These are phyloP conservation scores for Lactarius psammicola DNA, from an alignment of 768 basidiomycete species.

Conservation along the genomic window DNA sequence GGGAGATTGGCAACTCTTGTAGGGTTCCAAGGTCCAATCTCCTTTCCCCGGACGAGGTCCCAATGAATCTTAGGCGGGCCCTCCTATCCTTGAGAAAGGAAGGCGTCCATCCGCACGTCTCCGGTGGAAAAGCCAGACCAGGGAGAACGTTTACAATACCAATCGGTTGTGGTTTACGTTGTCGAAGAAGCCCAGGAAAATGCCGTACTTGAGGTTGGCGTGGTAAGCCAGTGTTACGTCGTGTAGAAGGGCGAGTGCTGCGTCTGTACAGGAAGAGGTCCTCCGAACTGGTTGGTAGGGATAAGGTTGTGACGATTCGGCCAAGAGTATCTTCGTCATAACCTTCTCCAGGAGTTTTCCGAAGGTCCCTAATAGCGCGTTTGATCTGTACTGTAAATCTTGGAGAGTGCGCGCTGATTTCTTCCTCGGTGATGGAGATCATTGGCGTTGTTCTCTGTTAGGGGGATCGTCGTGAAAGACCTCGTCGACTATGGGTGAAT, in stretches of 20 bases:
- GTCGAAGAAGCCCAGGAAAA: background rate
- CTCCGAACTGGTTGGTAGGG: no score
- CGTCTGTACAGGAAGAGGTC: no score
- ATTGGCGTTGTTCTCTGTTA: background rate
- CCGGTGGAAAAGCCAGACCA: background rate
- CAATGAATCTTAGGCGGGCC: background rate
- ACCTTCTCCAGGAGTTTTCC: no score
- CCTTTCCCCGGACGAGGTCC: background rate
- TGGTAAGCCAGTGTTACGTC: no score
- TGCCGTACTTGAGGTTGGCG: no score
- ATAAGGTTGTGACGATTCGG: no score
- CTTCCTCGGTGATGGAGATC: background rate
- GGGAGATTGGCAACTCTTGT: background rate
- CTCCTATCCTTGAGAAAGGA: background rate
- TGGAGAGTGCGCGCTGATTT: no score
- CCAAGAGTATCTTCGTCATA: no score
- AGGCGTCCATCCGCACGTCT: no score
- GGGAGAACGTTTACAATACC: background rate
- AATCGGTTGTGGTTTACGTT: background rate
- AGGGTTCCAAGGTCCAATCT: background rate
- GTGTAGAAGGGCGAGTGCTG: no score
- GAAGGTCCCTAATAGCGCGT: no score
- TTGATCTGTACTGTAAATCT: no score
- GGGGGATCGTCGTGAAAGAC: background rate
- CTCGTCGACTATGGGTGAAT: background rate